Evolutionary conservation across 78 protist species (phyloP), one percentile per base, ranked within the genome.

Genomic region (Trichosphaerium sp.): DNA sequence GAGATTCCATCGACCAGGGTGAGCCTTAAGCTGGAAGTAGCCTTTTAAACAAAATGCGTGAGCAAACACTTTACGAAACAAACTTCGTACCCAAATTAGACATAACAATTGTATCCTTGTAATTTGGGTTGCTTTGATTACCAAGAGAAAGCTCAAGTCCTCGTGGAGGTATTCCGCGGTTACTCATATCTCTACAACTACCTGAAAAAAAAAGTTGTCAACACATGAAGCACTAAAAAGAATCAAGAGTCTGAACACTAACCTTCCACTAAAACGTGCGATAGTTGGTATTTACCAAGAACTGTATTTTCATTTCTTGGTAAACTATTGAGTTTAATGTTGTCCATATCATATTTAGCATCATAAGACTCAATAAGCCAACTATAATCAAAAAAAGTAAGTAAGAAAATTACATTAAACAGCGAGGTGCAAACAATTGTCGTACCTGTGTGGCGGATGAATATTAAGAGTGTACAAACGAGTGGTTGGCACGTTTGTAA

Each of bases 1-100:
- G 23, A 91, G 61, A 10, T 3, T 25, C 87, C 87, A 90, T 18
- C 59, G 47, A n/a, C 92, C 93, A 8, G 96, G 96, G 4, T 44
- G 28, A 4, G 88, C 78, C 63, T 90, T 65, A 25, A 91, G 75
- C 67, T 91, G 96, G 47, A 87, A 91, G 68, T 91, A 91, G 29
- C 93, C 96, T n/a, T n/a, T n/a, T n/a, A n/a, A n/a, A n/a, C n/a
- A n/a, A n/a, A n/a, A n/a, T n/a, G n/a, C n/a, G n/a, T n/a, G n/a
- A n/a, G n/a, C n/a, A n/a, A n/a, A n/a, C n/a, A n/a, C n/a, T n/a
- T n/a, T n/a, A n/a, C n/a, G n/a, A n/a, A n/a, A n/a, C n/a, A n/a
- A n/a, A n/a, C n/a, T n/a, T n/a, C n/a, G n/a, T n/a, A n/a, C n/a
- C n/a, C 37, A 65, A 29, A 35, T 69, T 78, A 7, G 65, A 38